Base-by-base conservation (phyloP, 164 flowering plant species). In the Annona cherimola region DNA sequence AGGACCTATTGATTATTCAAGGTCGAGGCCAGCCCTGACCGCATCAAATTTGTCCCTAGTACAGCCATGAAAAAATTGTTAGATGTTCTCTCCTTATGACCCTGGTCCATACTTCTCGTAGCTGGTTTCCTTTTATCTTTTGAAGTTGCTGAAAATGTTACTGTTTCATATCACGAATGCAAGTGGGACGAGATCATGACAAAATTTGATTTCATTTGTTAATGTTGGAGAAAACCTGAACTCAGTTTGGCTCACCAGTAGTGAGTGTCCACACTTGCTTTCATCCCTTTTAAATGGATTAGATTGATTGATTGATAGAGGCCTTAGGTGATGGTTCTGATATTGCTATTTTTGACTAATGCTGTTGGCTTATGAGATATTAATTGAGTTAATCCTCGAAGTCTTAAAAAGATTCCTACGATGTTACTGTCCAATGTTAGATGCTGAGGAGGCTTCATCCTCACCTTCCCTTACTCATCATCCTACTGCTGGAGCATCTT, bases 401-500 rank as follows among this genome's bases (percentile, higher is more conserved):
- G 9, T 5, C 14, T 5, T 50, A 50, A 5, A 50, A 9, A 50
- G 14, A 16, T 50, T 11, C 57, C 4, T 8, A 2, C 60, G 12
- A 42, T 73, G 12, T 68, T 19, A 50, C 42, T 59, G 69, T 19
- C 61, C 55, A 69, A 42, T 45, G 6, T 82, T 73, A 94, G 97
- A 80, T 71, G 69, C 76, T 75, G 89, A 83, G 69, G 87, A 78
- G 60, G 76, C 63, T 2, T 42, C 70, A 68, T 76, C 77, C 71
- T 83, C 77, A 70, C 79, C 83, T 42, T 65, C 84, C 20, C 76
- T 81, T 43, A 45, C 73, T 68, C 76, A 75, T 73, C 69, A 60
- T 71, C 88, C 74, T 41, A 55, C 77, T 44, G 73, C 70, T 74
- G 84, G 85, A 72, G 74, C 86, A 72, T 80, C 89, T 54, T 69